These are phyloP conservation scores for Ilyonectria sp. DNA, from an alignment of 2,329 filamentous ascomycete genomes.

Conservation along the genomic window DNA sequence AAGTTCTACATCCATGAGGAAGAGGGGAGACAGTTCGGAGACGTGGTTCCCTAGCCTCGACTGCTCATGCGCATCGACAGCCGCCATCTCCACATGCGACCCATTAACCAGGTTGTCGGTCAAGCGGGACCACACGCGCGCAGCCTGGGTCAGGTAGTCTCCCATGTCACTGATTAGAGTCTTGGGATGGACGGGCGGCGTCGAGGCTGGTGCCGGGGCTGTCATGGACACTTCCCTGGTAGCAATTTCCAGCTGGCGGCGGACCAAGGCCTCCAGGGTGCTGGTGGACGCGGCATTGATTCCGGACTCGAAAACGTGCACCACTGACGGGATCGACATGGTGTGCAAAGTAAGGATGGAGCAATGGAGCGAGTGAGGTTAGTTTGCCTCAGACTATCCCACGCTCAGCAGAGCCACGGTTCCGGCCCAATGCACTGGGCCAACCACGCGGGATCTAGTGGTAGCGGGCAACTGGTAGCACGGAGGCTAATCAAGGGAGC, in stretches of 20 bases:
- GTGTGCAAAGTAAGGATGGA: slow-evolving; percentile 23
- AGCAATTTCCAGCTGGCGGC: slow-evolving; percentile 47
- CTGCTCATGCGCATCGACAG: slow-evolving; percentile 48
- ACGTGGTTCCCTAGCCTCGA: slow-evolving; percentile 43
- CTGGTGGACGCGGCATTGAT: slow-evolving; percentile 42
- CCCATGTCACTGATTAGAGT: slow-evolving; percentile 54
- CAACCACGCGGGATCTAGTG: slow-evolving; percentile 48
- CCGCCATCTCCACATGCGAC: slow-evolving; percentile 51
- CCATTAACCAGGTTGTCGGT: slow-evolving; percentile 54
- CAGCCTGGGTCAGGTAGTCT: slow-evolving; percentile 55
- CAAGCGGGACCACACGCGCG: slow-evolving; percentile 52
- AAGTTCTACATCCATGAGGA: slow-evolving; percentile 52
- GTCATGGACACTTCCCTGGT: slow-evolving; percentile 43
- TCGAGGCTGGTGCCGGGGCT: slow-evolving; percentile 23
- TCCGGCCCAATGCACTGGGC: slow-evolving; percentile 36
- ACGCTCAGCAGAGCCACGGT: slow-evolving; percentile 32
- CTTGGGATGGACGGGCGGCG: slow-evolving; percentile 32
- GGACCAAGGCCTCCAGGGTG: slow-evolving; percentile 49
- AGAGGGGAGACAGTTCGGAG: slow-evolving; percentile 49
- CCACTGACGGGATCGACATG: slow-evolving; percentile 48
- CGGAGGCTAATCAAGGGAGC: slow-evolving; percentile 44
- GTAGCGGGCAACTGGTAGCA: slow-evolving; percentile 43
- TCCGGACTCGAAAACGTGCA: slow-evolving; percentile 50
- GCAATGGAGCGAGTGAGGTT: slow-evolving; percentile 28
- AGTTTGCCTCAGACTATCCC: slow-evolving; percentile 36